Evolutionary conservation across 805 yeast genomes (phyloP), one percentile per base, ranked within the genome.

Genomic region (Monosporozyma aerobia): DNA sequence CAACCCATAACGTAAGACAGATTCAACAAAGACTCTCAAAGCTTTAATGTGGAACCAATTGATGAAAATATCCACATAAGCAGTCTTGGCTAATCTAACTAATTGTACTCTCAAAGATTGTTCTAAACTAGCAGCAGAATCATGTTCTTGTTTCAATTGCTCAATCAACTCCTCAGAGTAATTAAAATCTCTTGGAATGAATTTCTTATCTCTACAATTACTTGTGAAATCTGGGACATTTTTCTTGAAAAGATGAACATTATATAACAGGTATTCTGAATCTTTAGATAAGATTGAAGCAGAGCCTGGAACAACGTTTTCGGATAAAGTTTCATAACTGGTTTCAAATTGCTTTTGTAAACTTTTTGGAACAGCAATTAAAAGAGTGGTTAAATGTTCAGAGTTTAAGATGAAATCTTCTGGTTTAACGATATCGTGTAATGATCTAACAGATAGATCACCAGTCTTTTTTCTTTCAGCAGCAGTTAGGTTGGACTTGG

Each of bases 391-490:
- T 65, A 94, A 77, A 69, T 90, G 87, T 57, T 92, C 98, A 5
- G 96, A 86, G 60, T 82, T 80, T 58, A 86, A 74, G 14, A 94
- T 90, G 67, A 94, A 87, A 63, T 94, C 89, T 50, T 82, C 81
- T 10, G 89, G 85, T 50, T 79, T 79, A 50, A 94, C 97, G 52
- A 92, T 78, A 63, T 88, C 94, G 66, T 92, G 97, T 56, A 94
- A 75, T 3, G 97, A 87, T 68, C 87, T 83, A 52, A 92, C 90
- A 3, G 96, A 84, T 58, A 94, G 77, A 68, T 94, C 97, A 54
- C 99, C 99, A 40, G 87, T 85, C 69, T 85, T 86, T 72, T 90
- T 90, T 64, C 97, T 81, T 69, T 92, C 96, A 9, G 95, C 92
- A 11, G 96, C 90, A 48, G 83, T 77, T 55, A 90, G 76, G 65